Evolutionary conservation across 371 early-diverging fungal genomes (phyloP).

Genomic region (Actinomortierella wolfii): DNA sequence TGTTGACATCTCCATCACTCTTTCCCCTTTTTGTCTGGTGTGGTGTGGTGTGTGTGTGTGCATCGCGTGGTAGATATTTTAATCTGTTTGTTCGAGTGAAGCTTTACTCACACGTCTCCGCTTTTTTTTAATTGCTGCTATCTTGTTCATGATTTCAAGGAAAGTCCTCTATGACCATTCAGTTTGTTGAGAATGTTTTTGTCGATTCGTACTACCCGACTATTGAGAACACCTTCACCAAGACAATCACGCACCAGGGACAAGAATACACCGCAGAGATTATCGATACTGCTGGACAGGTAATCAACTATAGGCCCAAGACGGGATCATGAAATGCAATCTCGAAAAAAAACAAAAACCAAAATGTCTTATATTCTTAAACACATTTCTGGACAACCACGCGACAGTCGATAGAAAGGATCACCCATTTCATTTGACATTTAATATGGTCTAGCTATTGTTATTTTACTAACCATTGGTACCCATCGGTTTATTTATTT

Average conservation of each 20-base stretch:
- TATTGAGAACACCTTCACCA: slow-evolving; percentile 91
- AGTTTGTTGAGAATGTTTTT: slow-evolving; percentile 93
- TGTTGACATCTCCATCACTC: neutral
- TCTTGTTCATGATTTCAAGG: slow-evolving; percentile 52
- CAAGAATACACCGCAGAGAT: slow-evolving; percentile 90
- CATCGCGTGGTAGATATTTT: too few relatives aligned
- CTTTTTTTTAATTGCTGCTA: neutral
- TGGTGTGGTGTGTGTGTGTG: neutral
- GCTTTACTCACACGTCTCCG: neutral
- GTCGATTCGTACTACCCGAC: slow-evolving; percentile 94
- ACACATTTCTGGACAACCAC: too few relatives aligned
- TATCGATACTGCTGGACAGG: slow-evolving; percentile 97
- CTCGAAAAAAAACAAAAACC: too few relatives aligned
- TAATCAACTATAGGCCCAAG: too few relatives aligned
- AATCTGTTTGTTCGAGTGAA: neutral
- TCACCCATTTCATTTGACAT: too few relatives aligned
- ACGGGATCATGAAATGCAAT: too few relatives aligned
- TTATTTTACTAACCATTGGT: too few relatives aligned
- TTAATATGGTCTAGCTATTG: too few relatives aligned
- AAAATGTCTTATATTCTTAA: too few relatives aligned
- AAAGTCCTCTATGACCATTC: slow-evolving; percentile 90
- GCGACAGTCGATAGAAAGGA: too few relatives aligned
- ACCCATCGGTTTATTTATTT: neutral
- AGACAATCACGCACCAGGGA: slow-evolving; percentile 80
- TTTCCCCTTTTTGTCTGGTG: neutral